Conservation (phyloP, 2,329 filamentous ascomycete genomes). For the Corinectria fuckeliana region DNA sequence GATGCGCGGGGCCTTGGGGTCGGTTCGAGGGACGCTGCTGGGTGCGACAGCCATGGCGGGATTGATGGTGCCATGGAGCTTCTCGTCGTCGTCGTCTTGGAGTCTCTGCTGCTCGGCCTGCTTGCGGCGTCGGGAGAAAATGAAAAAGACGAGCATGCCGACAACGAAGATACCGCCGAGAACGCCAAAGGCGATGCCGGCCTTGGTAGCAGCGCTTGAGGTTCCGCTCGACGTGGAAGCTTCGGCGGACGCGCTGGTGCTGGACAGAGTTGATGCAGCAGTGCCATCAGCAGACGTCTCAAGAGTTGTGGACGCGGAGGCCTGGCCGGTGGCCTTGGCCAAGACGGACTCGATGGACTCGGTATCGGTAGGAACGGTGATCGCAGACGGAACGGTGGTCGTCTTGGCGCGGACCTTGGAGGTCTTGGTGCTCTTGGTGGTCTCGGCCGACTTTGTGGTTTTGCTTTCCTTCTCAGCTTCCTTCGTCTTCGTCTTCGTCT, state of each 20-base stretch:
- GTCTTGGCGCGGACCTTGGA: constrained; percentile 25
- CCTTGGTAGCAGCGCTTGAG: constrained; percentile 61
- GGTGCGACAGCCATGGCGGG: constrained; percentile 39
- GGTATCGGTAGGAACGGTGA: constrained; percentile 36
- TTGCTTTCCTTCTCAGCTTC: constrained; percentile 9
- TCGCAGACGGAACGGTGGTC: constrained; percentile 36
- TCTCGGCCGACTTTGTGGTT: constrained; percentile 13
- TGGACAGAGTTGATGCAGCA: constrained; percentile 24
- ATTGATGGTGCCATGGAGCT: constrained; percentile 53
- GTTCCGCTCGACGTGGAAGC: constrained; percentile 27
- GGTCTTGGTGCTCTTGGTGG: constrained; percentile 30
- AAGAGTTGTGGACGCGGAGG: constrained; percentile 14
- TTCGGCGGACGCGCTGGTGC: constrained; percentile 30
- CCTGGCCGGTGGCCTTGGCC: constrained; percentile 40
- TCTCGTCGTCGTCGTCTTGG: constrained; percentile 71
- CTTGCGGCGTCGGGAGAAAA: constrained; percentile 75
- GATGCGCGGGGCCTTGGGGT: constrained; percentile 74
- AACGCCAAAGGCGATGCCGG: constrained; percentile 85
- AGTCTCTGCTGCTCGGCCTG: constrained; percentile 57
- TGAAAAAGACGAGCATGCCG: constrained; percentile 72
- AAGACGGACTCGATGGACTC: constrained; percentile 39
- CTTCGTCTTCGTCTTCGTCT: constrained; percentile 20
- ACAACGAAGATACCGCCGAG: constrained; percentile 72
- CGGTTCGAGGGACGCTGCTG: constrained; percentile 39
- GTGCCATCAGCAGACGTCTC: constrained; percentile 23